Evolutionary conservation across 2,329 filamentous ascomycete genomes (phyloP), one percentile per base, ranked within the genome.

Genomic region (Scytalidium sp.): DNA sequence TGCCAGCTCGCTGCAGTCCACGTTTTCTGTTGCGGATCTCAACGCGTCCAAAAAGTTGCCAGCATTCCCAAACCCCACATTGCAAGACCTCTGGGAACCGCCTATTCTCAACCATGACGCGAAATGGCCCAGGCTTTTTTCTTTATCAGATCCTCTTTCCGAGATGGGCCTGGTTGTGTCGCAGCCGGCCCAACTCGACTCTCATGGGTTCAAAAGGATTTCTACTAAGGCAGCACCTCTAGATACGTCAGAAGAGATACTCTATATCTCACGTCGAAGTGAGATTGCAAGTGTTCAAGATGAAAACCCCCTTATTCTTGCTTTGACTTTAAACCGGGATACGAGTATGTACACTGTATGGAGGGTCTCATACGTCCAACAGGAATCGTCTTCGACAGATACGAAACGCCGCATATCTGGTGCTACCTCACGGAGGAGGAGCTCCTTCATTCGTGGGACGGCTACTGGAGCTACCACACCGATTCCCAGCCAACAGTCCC

Each of bases 151-250:
- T 62, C 93, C 93, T 2, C 74, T 97, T 50, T 80, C 89, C 3
- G 92, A 97, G 59, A 78, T 97, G 60, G 93, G 92, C 1, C 72
- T 96, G 41, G 83, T 97, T 17, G 88, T 94, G 15, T 80, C 81
- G 4, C 74, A 78, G 44, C 70, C 77, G 2, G 75, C 80, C 17
- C 61, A 57, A 25, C 27, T 54, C 19, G 61, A 74, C 56, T 57
- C 60, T 13, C 68, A 65, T 46, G 60, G 57, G 11, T 61, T 81
- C 55, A 71, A 66, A 39, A 66, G 61, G 10, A 64, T 68, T 8
- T 64, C 67, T 3, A 72, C 64, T n/a, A 75, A 73, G 9, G 69
- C 74, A 6, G 61, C 64, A 10, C 81, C 90, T 19, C 76, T 97
- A 29, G 84, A 92, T 58, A 79, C 84, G 13, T 79, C 84, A 2